These are phyloP conservation scores for Tubosaeta sp. DNA, from an alignment of 768 basidiomycete genomes.

Conservation along the genomic window DNA sequence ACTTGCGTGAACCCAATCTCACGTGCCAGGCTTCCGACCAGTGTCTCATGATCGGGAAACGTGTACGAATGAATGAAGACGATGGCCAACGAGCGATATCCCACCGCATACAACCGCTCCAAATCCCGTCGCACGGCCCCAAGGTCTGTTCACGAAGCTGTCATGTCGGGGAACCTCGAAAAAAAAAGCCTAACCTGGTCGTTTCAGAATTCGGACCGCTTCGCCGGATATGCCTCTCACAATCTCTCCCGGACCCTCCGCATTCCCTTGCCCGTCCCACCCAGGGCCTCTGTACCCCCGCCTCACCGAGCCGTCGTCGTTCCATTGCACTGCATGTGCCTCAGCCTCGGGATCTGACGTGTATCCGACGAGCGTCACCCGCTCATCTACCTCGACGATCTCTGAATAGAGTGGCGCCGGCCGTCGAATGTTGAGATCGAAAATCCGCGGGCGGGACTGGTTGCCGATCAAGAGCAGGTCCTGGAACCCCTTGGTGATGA, in stretches of 20 bases:
- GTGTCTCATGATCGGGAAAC: slow-evolving; percentile 78
- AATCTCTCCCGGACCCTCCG: slow-evolving; percentile 77
- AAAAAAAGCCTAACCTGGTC: slow-evolving; percentile 43
- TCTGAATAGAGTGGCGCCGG: slow-evolving; percentile 71
- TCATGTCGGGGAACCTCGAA: not conserved
- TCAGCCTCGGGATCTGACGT: slow-evolving; percentile 84
- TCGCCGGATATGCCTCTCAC: slow-evolving; percentile 84
- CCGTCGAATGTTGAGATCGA: slow-evolving; percentile 87
- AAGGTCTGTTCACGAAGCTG: slow-evolving; percentile 39
- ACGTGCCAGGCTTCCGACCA: slow-evolving; percentile 68
- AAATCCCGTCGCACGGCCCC: slow-evolving; percentile 55
- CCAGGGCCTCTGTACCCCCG: slow-evolving; percentile 74
- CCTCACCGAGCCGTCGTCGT: slow-evolving; percentile 60
- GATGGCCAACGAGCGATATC: slow-evolving; percentile 85
- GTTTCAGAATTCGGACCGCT: slow-evolving; percentile 77
- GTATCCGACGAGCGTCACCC: slow-evolving; percentile 91
- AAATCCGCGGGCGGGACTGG: slow-evolving; percentile 91
- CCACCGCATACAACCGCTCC: slow-evolving; percentile 67
- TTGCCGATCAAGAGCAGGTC: slow-evolving; percentile 93
- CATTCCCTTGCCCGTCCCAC: slow-evolving; percentile 65
- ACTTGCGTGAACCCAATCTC: slow-evolving; percentile 86
- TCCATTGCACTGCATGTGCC: slow-evolving; percentile 72
- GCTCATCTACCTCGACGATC: slow-evolving; percentile 71
- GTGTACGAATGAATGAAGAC: slow-evolving; percentile 92
- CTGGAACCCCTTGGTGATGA: slow-evolving; percentile 89